Evolutionary conservation across 345 rosid species (phyloP).

Genomic region (Sonneratia caseolaris): DNA sequence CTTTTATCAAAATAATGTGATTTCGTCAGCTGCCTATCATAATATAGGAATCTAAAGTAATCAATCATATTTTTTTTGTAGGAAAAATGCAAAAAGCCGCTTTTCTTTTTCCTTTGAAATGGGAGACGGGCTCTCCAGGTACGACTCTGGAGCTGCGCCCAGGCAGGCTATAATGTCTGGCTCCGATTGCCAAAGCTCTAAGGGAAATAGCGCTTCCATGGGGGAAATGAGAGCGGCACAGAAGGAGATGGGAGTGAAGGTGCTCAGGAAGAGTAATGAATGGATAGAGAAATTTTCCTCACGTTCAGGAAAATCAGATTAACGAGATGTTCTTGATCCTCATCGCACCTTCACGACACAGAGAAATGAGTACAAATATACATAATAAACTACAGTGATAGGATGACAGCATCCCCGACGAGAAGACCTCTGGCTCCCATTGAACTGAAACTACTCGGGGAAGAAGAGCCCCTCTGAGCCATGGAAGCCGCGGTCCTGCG

Average conservation of each 20-base stretch:
- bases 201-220: background rate
- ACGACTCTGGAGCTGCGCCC: background rate
- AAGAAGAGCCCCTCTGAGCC: background rate
- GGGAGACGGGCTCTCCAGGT: too few species aligned
- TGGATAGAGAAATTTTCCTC: slow-evolving; percentile 24
- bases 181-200: background rate
- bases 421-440: too few species aligned
- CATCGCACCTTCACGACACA: slow-evolving; percentile 12
- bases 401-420: too few species aligned
- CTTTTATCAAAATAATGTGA: too few species aligned
- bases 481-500: background rate
- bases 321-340: slow-evolving; percentile 23
- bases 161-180: background rate
- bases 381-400: background rate
- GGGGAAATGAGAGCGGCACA: too few species aligned
- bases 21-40: too few species aligned
- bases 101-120: too few species aligned
- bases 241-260: slow-evolving; percentile 9
- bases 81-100: too few species aligned
- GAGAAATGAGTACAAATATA: background rate
- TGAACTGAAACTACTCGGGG: too few species aligned
- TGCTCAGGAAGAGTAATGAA: slow-evolving; percentile 17
- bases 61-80: too few species aligned
- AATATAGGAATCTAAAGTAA: too few species aligned
- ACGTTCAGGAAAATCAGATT: slow-evolving; percentile 15